phyloP scores from a whole-genome alignment of 441 rosid genomes.

The Pelargonium citronellum region DNA sequence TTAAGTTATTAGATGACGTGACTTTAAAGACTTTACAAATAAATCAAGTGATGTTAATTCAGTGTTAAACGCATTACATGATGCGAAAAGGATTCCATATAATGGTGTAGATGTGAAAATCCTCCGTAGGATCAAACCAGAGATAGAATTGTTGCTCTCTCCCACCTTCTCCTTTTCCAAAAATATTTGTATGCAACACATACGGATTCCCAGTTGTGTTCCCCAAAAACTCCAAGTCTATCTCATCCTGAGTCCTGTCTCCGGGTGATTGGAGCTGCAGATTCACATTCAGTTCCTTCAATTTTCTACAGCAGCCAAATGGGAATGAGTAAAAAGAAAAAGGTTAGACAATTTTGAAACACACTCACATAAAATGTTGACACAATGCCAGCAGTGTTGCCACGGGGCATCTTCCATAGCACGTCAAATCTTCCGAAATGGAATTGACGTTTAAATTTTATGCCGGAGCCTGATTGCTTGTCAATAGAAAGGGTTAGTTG shows the following conservation, averaged over 20 bases:
- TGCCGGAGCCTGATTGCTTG: background rate
- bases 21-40: too few relatives aligned
- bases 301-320: background rate
- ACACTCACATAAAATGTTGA: conserved; percentile 3
- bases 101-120: conserved; percentile 2
- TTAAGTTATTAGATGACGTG: too few relatives aligned
- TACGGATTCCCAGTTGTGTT: background rate
- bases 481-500: conserved; percentile 1
- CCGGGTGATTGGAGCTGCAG: conserved; percentile 3
- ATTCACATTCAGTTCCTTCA: background rate
- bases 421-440: conserved; percentile 8
- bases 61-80: background rate
- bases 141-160: conserved; percentile 9
- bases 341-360: background rate
- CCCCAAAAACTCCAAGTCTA: conserved; percentile 1
- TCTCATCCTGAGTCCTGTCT: background rate
- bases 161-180: conserved; percentile 1
- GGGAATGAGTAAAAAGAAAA: background rate
- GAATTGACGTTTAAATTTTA: background rate
- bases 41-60: too few relatives aligned
- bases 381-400: conserved; percentile 6
- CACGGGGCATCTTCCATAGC: conserved; percentile 3
- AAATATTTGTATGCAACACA: conserved; percentile 4
- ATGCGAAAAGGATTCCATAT: conserved; percentile 11
- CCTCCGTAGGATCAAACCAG: background rate